A percentile compares a stretch with the other conserved stretches of the same genome.
Conservation (phyloP, 805 yeast species). For the Vanderwaltozyma tropicalis region DNA sequence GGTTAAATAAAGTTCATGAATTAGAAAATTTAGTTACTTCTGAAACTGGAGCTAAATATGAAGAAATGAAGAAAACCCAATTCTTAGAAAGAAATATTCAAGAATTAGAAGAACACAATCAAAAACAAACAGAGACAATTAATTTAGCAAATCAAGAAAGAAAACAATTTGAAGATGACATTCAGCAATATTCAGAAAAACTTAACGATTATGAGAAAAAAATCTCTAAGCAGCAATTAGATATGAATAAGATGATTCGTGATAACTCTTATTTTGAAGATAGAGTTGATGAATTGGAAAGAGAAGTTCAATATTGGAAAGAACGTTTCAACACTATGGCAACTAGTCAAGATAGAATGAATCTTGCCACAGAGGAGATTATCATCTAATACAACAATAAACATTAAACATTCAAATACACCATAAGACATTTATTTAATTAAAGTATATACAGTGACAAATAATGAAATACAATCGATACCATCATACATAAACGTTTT, state of each 20-base stretch:
- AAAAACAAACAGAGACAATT: constrained; percentile 40
- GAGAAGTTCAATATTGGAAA: constrained; percentile 50
- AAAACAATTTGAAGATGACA: constrained; percentile 41
- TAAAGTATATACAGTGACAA: background rate
- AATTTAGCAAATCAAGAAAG: constrained; percentile 50
- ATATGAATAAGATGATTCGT: constrained; percentile 40
- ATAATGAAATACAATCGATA: too few species aligned
- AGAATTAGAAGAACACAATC: constrained; percentile 42
- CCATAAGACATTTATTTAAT: too few species aligned
- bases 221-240: constrained; percentile 36
- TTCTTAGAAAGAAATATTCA: constrained; percentile 43
- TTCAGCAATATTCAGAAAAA: constrained; percentile 36
- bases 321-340: constrained; percentile 24
- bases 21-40: constrained; percentile 42
- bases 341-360: constrained; percentile 2
- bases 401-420: background rate
- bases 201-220: constrained; percentile 34
- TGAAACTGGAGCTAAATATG: constrained; percentile 39
- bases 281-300: constrained; percentile 40
- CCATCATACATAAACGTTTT: too few species aligned
- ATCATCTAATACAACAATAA: constrained; percentile 1
- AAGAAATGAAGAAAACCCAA: constrained; percentile 41
- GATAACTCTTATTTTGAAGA: constrained; percentile 49
- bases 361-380: constrained; percentile 3
- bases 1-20: constrained; percentile 46